Percentiles rank a stretch among this genome's conserved stretches.
Conservation (phyloP, 2,329 filamentous ascomycete species). For the Endothia cerciana region DNA sequence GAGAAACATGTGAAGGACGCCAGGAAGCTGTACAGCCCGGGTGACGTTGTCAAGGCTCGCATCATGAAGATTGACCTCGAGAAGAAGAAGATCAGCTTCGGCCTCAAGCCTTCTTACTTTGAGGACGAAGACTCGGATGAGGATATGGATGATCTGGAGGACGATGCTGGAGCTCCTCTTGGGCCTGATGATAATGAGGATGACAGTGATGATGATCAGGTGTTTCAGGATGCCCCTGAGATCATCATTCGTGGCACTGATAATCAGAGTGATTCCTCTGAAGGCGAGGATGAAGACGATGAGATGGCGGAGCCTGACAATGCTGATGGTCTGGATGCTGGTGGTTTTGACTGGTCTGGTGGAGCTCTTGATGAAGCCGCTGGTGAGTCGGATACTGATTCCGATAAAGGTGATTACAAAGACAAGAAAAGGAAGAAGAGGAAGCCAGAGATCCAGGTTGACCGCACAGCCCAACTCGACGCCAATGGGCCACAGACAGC, state of each 20-base stretch:
- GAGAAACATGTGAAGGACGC: constrained; percentile 81
- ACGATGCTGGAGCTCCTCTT: constrained; percentile 50
- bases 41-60: constrained; percentile 91
- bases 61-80: constrained; percentile 76
- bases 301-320: constrained; percentile 38
- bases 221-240: constrained; percentile 51
- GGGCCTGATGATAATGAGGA: constrained; percentile 45
- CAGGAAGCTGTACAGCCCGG: constrained; percentile 86
- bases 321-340: constrained; percentile 65
- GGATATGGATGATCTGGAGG: constrained; percentile 42
- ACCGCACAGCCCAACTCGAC: constrained; percentile 91
- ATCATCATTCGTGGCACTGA: constrained; percentile 50
- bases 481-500: constrained; percentile 84
- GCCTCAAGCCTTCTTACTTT: constrained; percentile 92
- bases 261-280: constrained; percentile 37
- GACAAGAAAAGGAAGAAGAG: constrained; percentile 71
- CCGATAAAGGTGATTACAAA: constrained; percentile 39
- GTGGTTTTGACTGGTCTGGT: constrained; percentile 88
- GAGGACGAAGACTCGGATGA: constrained; percentile 61
- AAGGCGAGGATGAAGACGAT: constrained; percentile 48
- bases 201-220: constrained; percentile 54
- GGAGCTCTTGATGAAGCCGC: constrained; percentile 62
- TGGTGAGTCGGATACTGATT: constrained; percentile 57
- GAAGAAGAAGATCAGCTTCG: constrained; percentile 82
- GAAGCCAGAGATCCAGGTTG: constrained; percentile 79